phyloP scores from a whole-genome alignment of 805 yeast genomes.

The Debaryomyces castellii region DNA sequence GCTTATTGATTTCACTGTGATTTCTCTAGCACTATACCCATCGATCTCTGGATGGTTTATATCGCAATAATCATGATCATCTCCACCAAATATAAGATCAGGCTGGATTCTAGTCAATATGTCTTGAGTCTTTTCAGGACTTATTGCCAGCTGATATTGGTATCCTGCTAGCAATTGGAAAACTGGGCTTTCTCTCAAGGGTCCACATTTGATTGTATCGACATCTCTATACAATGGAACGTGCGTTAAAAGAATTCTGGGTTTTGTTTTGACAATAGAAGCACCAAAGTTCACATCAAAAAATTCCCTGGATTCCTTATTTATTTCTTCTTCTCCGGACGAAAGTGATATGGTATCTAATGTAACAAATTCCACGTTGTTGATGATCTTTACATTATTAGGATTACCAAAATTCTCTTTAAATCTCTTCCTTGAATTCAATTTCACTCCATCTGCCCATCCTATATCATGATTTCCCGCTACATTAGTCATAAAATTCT shows the following conservation, averaged over 20 bases:
- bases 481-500: constrained; percentile 29
- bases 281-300: constrained; percentile 31
- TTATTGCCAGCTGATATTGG: constrained; percentile 86
- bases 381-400: constrained; percentile 22
- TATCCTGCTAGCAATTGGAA: constrained; percentile 64
- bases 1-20: constrained; percentile 39
- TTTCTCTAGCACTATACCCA: constrained; percentile 22
- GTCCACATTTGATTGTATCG: constrained; percentile 63
- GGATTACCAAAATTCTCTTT: constrained; percentile 29
- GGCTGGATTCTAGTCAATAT: constrained; percentile 66
- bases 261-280: constrained; percentile 24
- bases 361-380: constrained; percentile 37
- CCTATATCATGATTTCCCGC: constrained; percentile 99
- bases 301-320: constrained; percentile 52
- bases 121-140: constrained; percentile 53
- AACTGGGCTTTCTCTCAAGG: constrained; percentile 64
- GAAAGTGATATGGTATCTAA: constrained; percentile 83
- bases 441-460: constrained; percentile 66
- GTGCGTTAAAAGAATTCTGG: constrained; percentile 75
- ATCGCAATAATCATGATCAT: constrained; percentile 95
- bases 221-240: constrained; percentile 83
- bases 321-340: constrained; percentile 44
- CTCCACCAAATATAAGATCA: constrained; percentile 76
- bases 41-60: constrained; percentile 47
- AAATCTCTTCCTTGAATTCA: constrained; percentile 32